Evolutionary conservation across 2,329 filamentous ascomycete genomes (phyloP), one percentile per base, ranked within the genome.

Genomic region (Canariomyces notabilis): DNA sequence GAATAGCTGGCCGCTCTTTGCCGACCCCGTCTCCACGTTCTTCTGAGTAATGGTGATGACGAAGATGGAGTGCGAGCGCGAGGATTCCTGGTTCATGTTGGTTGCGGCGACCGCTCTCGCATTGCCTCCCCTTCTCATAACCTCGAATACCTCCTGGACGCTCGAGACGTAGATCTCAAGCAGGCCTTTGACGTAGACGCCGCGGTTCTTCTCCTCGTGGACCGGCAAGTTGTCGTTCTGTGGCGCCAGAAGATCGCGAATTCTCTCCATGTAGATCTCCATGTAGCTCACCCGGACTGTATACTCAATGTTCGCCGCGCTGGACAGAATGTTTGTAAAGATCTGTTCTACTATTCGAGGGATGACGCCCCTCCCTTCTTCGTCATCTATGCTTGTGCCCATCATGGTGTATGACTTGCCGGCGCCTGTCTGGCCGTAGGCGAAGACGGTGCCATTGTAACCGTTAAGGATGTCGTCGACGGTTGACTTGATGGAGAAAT

Each of bases 331-430:
- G 69, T 87, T 95, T 59, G 87, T 84, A 66, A 97, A 97, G 64
- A 97, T 96, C 71, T 97, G 91, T 70, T 97, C 89, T 57, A 96
- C 85, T 58, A 97, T 97, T 61, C 93, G 85, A 41, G 93, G 93
- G 59, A 96, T 97, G 53, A 98, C 90, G 76, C 93, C 93, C 65
- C 90, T 88, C 56, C 84, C 85, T 26, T 84, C 79, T 2, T 87
- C 82, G 67, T 96, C 88, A 62, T 94, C 89, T 70, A 98, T 96
- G 67, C 91, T 90, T 41, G 86, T 86, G 51, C 87, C 88, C 89
- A 94, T 95, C 93, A 98, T 98, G 43, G 93, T 97, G 67, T 95
- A 97, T 18, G 93, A 97, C 75, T 98, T 98, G 75, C 93, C 93
- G 11, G 91, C 90, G 67, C 93, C 93, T 1, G 93, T 98, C 75